Percentiles rank a stretch among this genome's conserved stretches.
These are phyloP conservation scores for Penicillium herquei DNA, from an alignment of 495 filamentous ascomycete species.

Conservation along the genomic window DNA sequence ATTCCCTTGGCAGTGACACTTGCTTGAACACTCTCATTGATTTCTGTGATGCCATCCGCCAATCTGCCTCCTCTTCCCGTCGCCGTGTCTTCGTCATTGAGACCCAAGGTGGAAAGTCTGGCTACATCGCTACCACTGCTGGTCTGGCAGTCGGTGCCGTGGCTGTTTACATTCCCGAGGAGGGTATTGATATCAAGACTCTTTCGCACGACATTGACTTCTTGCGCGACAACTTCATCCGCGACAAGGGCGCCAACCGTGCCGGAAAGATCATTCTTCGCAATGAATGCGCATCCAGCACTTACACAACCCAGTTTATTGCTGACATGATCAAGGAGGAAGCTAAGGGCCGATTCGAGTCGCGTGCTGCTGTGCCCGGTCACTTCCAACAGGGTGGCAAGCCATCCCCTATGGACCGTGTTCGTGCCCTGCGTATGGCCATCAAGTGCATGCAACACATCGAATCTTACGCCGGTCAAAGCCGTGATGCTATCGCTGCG, in stretches of 20 bases:
- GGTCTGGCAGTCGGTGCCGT: slow-evolving; percentile 86
- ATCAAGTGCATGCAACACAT: slow-evolving; percentile 90
- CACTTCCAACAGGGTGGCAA: slow-evolving; percentile 97
- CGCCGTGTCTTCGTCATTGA: slow-evolving; percentile 96
- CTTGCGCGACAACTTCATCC: slow-evolving; percentile 78
- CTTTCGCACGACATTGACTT: slow-evolving; percentile 87
- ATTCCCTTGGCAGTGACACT: slow-evolving; percentile 93
- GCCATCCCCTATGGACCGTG: slow-evolving; percentile 93
- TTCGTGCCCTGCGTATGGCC: slow-evolving; percentile 85
- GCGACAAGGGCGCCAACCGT: slow-evolving; percentile 84
- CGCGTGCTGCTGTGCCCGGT: slow-evolving; percentile 88
- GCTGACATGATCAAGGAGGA: slow-evolving; percentile 95
- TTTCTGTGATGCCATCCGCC: slow-evolving; percentile 96
- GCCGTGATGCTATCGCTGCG: slow-evolving; percentile 63
- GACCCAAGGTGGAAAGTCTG: slow-evolving; percentile 92
- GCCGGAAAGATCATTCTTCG: slow-evolving; percentile 92
- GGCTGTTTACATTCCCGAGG: slow-evolving; percentile 97
- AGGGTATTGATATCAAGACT: slow-evolving; percentile 93
- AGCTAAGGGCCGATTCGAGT: slow-evolving; percentile 87
- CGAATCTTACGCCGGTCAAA: slow-evolving; percentile 68
- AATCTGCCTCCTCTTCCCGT: slow-evolving; percentile 89
- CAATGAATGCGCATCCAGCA: slow-evolving; percentile 87
- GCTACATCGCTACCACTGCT: slow-evolving; percentile 89
- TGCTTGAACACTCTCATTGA: slow-evolving; percentile 94
- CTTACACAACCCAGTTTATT: slow-evolving; percentile 89